Conservation (phyloP, 2,329 filamentous ascomycete species). For the Nothophoma quercina region DNA sequence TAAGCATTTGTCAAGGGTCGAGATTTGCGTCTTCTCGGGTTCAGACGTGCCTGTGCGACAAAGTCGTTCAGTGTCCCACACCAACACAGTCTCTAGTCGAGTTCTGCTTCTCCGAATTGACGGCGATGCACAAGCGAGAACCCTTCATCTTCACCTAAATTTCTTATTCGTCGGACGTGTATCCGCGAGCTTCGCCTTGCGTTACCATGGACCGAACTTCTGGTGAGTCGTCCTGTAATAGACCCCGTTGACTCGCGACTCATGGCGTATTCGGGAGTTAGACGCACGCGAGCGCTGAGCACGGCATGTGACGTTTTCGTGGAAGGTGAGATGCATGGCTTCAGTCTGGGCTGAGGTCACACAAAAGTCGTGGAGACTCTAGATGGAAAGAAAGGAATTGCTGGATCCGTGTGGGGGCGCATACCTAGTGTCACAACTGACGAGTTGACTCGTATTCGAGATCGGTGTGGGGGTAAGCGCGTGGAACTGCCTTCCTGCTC, state of each 20-base stretch:
- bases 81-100: too few species aligned
- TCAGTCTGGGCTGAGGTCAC: background rate
- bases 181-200: background rate
- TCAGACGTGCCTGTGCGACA: too few species aligned
- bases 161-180: background rate
- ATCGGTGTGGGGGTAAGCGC: conserved; percentile 1
- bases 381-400: background rate
- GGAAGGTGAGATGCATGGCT: background rate
- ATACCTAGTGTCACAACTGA: conserved; percentile 3
- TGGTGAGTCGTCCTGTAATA: conserved; percentile 1
- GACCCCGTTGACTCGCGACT: background rate
- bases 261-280: background rate
- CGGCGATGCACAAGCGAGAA: background rate
- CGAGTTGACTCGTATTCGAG: conserved; percentile 4
- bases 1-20: background rate
- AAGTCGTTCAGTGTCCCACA: too few species aligned
- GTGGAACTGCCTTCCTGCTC: too few species aligned
- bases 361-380: background rate
- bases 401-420: background rate
- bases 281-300: background rate
- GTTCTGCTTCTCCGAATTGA: too few species aligned
- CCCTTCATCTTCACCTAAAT: background rate
- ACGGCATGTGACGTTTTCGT: background rate
- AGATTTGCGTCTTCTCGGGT: too few species aligned
- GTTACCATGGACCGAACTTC: background rate